Base-by-base conservation (phyloP, 352 stramenopile genomes). In the Globisporangium okanoganense region DNA sequence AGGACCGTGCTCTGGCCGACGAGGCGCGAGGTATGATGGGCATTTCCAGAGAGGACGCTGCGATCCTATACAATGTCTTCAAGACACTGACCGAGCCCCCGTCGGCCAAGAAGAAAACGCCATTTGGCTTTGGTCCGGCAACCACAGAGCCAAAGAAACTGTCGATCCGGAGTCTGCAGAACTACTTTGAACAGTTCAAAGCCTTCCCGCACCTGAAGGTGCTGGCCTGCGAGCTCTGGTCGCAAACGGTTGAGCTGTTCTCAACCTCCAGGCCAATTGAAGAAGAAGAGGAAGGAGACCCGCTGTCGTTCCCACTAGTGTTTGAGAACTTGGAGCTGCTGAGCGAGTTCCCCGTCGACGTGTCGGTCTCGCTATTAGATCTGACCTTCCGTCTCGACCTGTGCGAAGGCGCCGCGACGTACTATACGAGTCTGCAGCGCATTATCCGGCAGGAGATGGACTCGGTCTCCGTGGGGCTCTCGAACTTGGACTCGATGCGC, bases 371-470 rank as follows among this genome's bases (percentile, higher is more conserved):
- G n/a, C 61, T 92, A 3, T 66, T 81, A 1, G 80, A 88, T 58
- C 61, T 87, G 31, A 90, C 77, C 3, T 80, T 85, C 44, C 78
- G 79, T 1, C 63, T 92, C 5, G 79, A 92, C 53, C 43, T 92
- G 36, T 82, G 76, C 40, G 79, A 87, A 61, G 76, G 61, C 44
- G 71, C 72, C 1, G 67, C 72, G 5, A 85, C 75, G 36, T 86
- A 83, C 35, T 84, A 90, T 64, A 76, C 71, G 51, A 66, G 69
- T 10, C 48, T 88, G 53, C 79, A 92, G 48, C 76, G 82, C 14
- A 82, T 88, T 12, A 70, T 90, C 36, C 82, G 82, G 1, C 81
- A 85, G 58, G 77, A 76, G 45, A 87, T 90, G 67, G 78, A 88
- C 43, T 87, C 79, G 25, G 77, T 76, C 6, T 76, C 78, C 0